Percentiles rank a stretch among this genome's conserved stretches.
Conservation (phyloP, 306 rosid genomes). For the Coriaria nepalensis region DNA sequence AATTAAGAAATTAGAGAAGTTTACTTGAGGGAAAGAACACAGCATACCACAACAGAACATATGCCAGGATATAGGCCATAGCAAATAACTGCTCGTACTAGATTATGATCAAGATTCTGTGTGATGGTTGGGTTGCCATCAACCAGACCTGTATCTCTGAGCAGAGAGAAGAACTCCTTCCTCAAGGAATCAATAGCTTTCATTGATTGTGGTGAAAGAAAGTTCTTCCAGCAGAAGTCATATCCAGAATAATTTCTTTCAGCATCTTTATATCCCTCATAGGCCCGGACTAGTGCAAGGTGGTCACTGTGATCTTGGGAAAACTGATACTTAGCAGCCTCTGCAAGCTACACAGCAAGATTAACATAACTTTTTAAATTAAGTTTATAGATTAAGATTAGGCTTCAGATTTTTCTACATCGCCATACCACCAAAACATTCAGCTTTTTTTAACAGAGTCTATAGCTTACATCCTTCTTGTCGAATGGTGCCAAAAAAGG, state of each 20-base stretch:
- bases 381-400: too few relatives aligned
- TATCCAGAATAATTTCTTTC: constrained; percentile 58
- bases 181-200: constrained; percentile 92
- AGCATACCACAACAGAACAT: constrained; percentile 75
- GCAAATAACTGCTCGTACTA: constrained; percentile 70
- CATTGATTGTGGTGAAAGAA: constrained; percentile 79
- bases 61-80: constrained; percentile 90
- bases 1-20: constrained; percentile 2
- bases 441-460: background rate
- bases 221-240: constrained; percentile 93
- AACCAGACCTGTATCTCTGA: constrained; percentile 59
- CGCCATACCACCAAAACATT: background rate
- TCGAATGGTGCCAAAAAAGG: constrained; percentile 79
- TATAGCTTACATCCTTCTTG: constrained; percentile 71
- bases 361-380: background rate
- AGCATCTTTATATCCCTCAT: constrained; percentile 80
- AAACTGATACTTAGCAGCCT: constrained; percentile 82
- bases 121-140: constrained; percentile 45
- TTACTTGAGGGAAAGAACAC: constrained; percentile 4
- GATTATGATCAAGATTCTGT: constrained; percentile 62
- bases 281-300: constrained; percentile 80
- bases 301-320: constrained; percentile 75
- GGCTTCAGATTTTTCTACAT: too few relatives aligned
- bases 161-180: constrained; percentile 58
- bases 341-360: constrained; percentile 62